phyloP scores from a whole-genome alignment of 2,329 filamentous ascomycete species.

The Fusarium sp. region DNA sequence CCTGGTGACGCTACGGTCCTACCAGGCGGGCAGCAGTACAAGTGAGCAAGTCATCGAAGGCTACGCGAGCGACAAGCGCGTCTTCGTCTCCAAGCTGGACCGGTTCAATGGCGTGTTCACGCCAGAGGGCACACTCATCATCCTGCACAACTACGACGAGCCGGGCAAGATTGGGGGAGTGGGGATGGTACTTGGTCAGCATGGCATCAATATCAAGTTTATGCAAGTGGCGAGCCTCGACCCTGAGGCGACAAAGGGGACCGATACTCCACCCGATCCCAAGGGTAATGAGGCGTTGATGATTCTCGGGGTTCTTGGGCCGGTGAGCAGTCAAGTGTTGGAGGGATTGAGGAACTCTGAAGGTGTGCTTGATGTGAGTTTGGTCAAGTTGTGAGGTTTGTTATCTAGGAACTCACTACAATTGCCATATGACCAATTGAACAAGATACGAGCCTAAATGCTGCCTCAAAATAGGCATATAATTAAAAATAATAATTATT shows the following conservation, averaged over 20 bases:
- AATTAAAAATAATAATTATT: too few relatives aligned
- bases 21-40: constrained; percentile 44
- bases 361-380: constrained; percentile 64
- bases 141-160: constrained; percentile 82
- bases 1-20: constrained; percentile 73
- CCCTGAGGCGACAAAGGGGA: constrained; percentile 36
- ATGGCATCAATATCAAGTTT: constrained; percentile 80
- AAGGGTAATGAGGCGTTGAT: constrained; percentile 76
- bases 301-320: constrained; percentile 78
- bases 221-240: constrained; percentile 75
- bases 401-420: too few relatives aligned
- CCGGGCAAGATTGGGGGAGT: constrained; percentile 86
- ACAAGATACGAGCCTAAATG: too few relatives aligned
- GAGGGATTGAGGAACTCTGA: constrained; percentile 58
- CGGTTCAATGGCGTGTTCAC: constrained; percentile 78
- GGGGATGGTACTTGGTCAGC: constrained; percentile 72
- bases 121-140: constrained; percentile 77
- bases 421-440: too few relatives aligned
- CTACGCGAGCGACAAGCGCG: constrained; percentile 69
- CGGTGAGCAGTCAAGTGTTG: constrained; percentile 66
- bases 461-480: too few relatives aligned
- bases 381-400: constrained; percentile 55
- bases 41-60: constrained; percentile 66
- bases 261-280: constrained; percentile 33
- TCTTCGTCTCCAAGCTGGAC: constrained; percentile 77